Percentiles rank a stretch among this genome's conserved stretches.
phyloP scores from a whole-genome alignment of 208 protist genomes.

The Trichomonas tenax region DNA sequence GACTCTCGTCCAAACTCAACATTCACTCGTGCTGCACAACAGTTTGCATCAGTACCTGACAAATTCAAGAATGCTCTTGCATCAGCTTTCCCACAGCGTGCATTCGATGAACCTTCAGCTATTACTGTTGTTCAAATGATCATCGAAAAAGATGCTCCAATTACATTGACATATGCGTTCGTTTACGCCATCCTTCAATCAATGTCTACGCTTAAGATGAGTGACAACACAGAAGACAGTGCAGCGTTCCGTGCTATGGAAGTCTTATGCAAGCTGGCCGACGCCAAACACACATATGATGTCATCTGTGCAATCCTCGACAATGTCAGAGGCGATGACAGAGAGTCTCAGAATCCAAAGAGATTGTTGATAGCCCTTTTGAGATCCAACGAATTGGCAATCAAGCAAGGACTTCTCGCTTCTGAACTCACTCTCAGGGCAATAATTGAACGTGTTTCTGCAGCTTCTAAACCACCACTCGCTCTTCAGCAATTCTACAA shows the following conservation, averaged over 20 bases:
- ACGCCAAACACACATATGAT: not conserved
- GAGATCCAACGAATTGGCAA: not conserved
- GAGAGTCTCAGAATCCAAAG: not conserved
- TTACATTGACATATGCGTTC: not conserved
- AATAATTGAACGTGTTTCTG: not conserved
- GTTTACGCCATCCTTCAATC: not conserved
- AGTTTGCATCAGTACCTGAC: not conserved
- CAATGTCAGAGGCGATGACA: not conserved
- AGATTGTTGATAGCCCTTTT: not conserved
- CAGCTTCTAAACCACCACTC: not conserved
- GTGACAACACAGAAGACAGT: not conserved
- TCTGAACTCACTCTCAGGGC: not conserved
- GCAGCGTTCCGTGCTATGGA: not conserved
- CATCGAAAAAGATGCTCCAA: not conserved
- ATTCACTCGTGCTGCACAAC: not conserved
- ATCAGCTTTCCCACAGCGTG: not conserved
- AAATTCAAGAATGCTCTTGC: not conserved
- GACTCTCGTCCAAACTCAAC: not conserved
- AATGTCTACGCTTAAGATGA: not conserved
- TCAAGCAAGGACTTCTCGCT: not conserved
- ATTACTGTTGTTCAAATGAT: not conserved
- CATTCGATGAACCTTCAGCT: not conserved
- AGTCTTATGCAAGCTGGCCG: not conserved
- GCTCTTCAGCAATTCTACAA: not conserved
- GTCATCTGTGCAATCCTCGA: not conserved